phyloP scores from a whole-genome alignment of 2,329 filamentous ascomycete species.

The Claviceps pusilla region DNA sequence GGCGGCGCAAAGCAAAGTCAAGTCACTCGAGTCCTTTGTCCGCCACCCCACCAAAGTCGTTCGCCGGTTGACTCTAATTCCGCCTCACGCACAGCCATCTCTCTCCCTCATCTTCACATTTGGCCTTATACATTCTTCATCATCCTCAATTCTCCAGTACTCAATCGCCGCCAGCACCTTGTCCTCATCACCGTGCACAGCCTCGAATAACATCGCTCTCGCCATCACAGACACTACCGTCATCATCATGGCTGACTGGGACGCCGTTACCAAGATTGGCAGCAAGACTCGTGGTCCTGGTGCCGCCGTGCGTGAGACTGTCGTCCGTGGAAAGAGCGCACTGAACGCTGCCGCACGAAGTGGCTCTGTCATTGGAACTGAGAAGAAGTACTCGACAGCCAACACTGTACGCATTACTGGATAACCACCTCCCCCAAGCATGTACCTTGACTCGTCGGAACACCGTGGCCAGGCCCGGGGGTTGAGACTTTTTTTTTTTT shows the following conservation, averaged over 20 bases:
- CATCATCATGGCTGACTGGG: conserved; percentile 63
- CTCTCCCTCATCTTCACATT: conserved; percentile 5
- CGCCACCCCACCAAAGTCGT: conserved; percentile 4
- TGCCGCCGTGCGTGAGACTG: conserved; percentile 59
- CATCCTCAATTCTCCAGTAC: conserved; percentile 2
- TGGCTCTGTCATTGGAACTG: conserved; percentile 62
- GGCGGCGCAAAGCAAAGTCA: neutral
- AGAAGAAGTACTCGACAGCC: conserved; percentile 75
- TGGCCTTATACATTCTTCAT: conserved; percentile 14
- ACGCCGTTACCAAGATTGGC: conserved; percentile 82
- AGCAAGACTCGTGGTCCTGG: conserved; percentile 62
- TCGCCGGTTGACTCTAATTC: conserved; percentile 26
- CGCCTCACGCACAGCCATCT: conserved; percentile 12
- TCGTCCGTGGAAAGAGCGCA: conserved; percentile 67
- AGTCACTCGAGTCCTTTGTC: neutral
- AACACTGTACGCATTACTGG: conserved; percentile 38
- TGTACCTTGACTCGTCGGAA: neutral
- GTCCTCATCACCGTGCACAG: neutral
- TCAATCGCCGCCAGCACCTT: neutral
- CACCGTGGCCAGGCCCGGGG: neutral
- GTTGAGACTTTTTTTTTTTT: too few relatives aligned
- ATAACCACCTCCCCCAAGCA: neutral
- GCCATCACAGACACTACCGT: conserved; percentile 13
- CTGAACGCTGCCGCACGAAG: conserved; percentile 80
- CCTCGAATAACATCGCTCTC: neutral